phyloP scores from a whole-genome alignment of 73 alveolate species.

The Vitrella brassicaformis region DNA sequence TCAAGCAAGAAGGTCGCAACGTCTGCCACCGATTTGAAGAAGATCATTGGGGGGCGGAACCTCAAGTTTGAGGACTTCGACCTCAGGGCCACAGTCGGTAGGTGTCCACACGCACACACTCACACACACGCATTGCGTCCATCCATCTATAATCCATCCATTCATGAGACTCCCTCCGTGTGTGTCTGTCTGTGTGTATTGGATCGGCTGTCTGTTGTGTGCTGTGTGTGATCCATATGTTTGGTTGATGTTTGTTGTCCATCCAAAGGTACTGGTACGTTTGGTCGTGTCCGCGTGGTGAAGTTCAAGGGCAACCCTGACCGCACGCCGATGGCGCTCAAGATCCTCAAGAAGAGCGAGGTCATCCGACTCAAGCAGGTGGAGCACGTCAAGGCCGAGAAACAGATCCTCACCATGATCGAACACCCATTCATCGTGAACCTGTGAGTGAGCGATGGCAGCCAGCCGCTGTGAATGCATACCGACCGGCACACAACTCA shows the following conservation, averaged over 20 bases:
- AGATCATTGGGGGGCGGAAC: constrained; percentile 1
- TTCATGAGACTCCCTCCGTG: neutral
- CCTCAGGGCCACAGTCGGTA: constrained; percentile 8
- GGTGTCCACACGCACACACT: neutral
- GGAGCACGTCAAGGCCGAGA: constrained; percentile 52
- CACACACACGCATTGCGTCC: neutral
- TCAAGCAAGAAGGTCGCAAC: neutral
- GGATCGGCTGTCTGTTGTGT: neutral
- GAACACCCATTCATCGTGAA: constrained; percentile 47
- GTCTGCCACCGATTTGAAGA: neutral
- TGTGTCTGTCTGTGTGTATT: neutral
- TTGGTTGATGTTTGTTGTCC: no score
- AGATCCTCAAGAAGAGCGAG: constrained; percentile 44
- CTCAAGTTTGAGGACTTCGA: constrained; percentile 16
- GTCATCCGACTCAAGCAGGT: constrained; percentile 43
- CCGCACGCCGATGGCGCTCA: constrained; percentile 47
- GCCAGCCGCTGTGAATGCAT: no score
- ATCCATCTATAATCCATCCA: neutral
- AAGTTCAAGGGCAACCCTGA: constrained; percentile 44
- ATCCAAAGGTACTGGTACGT: constrained; percentile 80
- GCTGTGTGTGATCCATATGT: neutral
- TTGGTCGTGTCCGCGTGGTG: constrained; percentile 76
- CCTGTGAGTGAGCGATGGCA: constrained; percentile 13
- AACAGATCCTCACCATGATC: constrained; percentile 32
- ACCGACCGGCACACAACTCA: no score